Conservation (phyloP, 805 yeast genomes). For the Ogataea angusta region DNA sequence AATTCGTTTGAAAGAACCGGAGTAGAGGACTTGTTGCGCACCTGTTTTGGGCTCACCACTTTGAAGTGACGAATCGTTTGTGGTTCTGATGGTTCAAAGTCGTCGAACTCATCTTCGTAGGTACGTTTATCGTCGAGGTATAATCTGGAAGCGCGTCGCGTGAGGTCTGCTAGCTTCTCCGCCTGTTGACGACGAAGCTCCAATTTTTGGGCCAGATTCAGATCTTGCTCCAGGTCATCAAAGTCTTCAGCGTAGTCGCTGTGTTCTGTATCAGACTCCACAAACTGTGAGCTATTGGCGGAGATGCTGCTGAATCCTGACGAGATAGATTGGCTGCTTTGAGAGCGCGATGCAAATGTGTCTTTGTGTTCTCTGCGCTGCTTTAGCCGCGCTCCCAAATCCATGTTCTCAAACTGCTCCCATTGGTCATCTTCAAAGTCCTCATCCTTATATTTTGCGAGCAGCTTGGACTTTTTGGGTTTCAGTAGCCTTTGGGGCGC, state of each 20-base stretch:
- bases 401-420: constrained; percentile 21
- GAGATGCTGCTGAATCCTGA: constrained; percentile 23
- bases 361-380: constrained; percentile 9
- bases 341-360: constrained; percentile 14
- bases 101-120: constrained; percentile 26
- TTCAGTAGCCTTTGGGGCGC: constrained; percentile 11
- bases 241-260: constrained; percentile 33
- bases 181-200: constrained; percentile 19
- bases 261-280: constrained; percentile 32
- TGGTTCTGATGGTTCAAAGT: constrained; percentile 23
- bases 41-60: constrained; percentile 9
- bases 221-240: constrained; percentile 17
- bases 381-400: constrained; percentile 11
- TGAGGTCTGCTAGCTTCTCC: constrained; percentile 7
- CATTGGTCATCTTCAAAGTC: constrained; percentile 14
- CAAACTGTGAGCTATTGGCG: constrained; percentile 15
- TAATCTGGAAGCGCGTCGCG: constrained; percentile 1
- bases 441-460: constrained; percentile 21
- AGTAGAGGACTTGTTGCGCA: constrained; percentile 26
- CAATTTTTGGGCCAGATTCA: constrained; percentile 18
- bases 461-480: constrained; percentile 6
- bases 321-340: constrained; percentile 25
- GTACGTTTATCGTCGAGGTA: background rate
- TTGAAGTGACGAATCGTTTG: constrained; percentile 23
- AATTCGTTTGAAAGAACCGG: constrained; percentile 26